Evolutionary conservation across 805 yeast genomes (phyloP).

Genomic region (Candida incommunis): DNA sequence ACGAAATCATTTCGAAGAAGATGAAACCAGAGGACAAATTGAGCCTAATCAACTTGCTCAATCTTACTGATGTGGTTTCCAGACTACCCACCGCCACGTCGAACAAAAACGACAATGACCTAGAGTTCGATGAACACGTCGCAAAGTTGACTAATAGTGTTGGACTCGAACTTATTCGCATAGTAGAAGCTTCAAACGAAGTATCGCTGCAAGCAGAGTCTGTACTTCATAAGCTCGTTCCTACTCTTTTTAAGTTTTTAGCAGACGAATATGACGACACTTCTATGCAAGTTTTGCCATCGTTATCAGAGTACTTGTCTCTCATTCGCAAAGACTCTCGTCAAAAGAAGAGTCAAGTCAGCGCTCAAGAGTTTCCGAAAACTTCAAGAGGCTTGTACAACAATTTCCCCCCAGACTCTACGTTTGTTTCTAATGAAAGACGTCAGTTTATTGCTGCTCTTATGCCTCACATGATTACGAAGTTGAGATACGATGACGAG

Average conservation of each 20-base stretch:
- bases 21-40: conserved; percentile 64
- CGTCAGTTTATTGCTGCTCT: conserved; percentile 46
- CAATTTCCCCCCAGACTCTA: conserved; percentile 16
- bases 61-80: conserved; percentile 40
- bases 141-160: conserved; percentile 63
- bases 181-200: conserved; percentile 34
- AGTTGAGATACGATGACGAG: conserved; percentile 20
- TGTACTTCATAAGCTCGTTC: conserved; percentile 51
- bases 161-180: conserved; percentile 61
- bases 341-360: conserved; percentile 23
- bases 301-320: conserved; percentile 59
- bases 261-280: conserved; percentile 82
- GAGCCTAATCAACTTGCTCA: conserved; percentile 53
- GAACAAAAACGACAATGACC: conserved; percentile 20
- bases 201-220: conserved; percentile 23
- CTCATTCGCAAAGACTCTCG: conserved; percentile 36
- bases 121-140: conserved; percentile 61
- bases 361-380: conserved; percentile 20
- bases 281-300: conserved; percentile 68
- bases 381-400: conserved; percentile 3
- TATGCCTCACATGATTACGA: conserved; percentile 28
- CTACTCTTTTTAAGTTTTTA: conserved; percentile 56
- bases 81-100: conserved; percentile 24
- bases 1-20: conserved; percentile 59
- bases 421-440: conserved; percentile 12